phyloP scores from a whole-genome alignment of 805 yeast genomes.

The Candida odintsovae region DNA sequence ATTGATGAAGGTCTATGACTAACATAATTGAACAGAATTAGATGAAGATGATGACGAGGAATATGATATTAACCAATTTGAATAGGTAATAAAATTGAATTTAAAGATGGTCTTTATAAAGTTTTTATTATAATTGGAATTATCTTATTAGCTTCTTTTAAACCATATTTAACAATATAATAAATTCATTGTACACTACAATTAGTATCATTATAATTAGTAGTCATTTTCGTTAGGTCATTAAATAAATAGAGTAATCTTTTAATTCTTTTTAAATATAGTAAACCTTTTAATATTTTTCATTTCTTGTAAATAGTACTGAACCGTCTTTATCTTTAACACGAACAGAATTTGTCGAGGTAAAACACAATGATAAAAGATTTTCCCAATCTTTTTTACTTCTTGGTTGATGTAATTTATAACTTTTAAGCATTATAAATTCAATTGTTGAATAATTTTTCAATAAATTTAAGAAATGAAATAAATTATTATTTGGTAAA shows the following conservation, averaged over 20 bases:
- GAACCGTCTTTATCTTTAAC: slow-evolving; percentile 34
- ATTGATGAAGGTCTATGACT: background rate
- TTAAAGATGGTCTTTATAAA: background rate
- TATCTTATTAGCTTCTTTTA: too few species aligned
- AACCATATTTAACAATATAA: too few species aligned
- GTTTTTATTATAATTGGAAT: background rate
- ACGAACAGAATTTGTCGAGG: slow-evolving; percentile 27
- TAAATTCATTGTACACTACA: too few species aligned
- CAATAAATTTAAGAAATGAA: slow-evolving; percentile 27
- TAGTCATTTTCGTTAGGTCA: too few species aligned
- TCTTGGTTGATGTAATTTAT: slow-evolving; percentile 32
- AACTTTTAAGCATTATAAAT: slow-evolving; percentile 31
- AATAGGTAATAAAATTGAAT: background rate
- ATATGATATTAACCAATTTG: background rate
- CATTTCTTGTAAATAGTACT: slow-evolving; percentile 32
- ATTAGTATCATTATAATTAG: too few species aligned
- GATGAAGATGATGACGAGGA: background rate
- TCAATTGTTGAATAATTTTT: slow-evolving; percentile 29
- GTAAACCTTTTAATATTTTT: slow-evolving; percentile 4
- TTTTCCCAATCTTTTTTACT: slow-evolving; percentile 33
- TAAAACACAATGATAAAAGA: slow-evolving; percentile 29
- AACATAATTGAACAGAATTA: background rate
- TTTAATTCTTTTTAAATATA: too few species aligned
- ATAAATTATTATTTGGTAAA: slow-evolving; percentile 32
- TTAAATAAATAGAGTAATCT: too few species aligned